Percentiles rank a stretch among this genome's conserved stretches.
Evolutionary conservation across 768 basidiomycete species (phyloP).

Genomic region (Collybiopsis confluens): DNA sequence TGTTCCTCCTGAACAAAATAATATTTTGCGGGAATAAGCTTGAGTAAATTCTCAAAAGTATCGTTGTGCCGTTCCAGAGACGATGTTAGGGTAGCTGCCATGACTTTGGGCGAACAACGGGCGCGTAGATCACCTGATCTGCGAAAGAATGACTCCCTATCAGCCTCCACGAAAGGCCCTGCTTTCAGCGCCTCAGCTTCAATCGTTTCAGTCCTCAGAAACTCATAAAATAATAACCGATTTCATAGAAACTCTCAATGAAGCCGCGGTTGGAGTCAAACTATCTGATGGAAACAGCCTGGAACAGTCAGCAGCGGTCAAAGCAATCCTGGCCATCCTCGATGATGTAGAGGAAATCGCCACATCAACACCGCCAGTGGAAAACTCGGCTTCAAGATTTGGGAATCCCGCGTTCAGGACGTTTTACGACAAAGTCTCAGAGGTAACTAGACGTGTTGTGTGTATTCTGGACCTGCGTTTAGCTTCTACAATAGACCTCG

Average conservation of each 20-base stretch:
- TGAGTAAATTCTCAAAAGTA: constrained; percentile 78
- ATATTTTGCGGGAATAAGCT: constrained; percentile 85
- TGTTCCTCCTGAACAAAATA: constrained; percentile 76
- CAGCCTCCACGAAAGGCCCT: constrained; percentile 66
- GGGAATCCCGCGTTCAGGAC: constrained; percentile 95
- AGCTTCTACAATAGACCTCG: constrained; percentile 38
- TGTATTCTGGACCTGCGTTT: too few species aligned
- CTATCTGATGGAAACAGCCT: constrained; percentile 53
- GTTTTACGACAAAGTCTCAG: constrained; percentile 79
- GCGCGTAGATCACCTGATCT: background rate
- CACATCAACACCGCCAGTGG: constrained; percentile 73
- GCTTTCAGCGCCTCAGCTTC: constrained; percentile 70
- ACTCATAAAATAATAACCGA: constrained; percentile 64
- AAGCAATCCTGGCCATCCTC: constrained; percentile 58
- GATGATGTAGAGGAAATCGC: constrained; percentile 64
- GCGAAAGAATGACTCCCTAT: constrained; percentile 24
- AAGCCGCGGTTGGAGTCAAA: constrained; percentile 70
- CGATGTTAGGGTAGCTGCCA: constrained; percentile 33
- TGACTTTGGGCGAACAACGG: constrained; percentile 1
- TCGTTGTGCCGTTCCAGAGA: constrained; percentile 84
- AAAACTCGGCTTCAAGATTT: constrained; percentile 88
- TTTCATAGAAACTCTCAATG: constrained; percentile 75
- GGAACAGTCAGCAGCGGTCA: constrained; percentile 49
- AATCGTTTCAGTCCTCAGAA: constrained; percentile 72
- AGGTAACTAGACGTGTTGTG: constrained; percentile 47